These are phyloP conservation scores for Tuber indicum DNA, from an alignment of 495 filamentous ascomycete species.

Conservation along the genomic window DNA sequence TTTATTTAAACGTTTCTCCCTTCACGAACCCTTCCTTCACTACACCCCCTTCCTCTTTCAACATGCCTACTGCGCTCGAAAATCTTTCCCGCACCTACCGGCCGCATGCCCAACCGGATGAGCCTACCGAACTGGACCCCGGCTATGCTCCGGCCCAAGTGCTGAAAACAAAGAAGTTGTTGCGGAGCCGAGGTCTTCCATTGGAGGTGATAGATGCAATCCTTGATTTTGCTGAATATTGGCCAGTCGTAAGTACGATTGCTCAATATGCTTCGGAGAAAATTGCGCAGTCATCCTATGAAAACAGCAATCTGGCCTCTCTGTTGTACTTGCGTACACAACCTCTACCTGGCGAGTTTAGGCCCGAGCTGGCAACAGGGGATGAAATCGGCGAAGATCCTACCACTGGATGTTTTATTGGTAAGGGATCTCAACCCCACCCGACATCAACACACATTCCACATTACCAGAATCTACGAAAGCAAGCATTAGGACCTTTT, in stretches of 20 bases:
- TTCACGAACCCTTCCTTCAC: neutral
- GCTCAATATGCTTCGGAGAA: neutral
- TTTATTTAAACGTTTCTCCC: neutral
- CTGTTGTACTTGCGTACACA: constrained; percentile 15
- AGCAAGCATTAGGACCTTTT: neutral
- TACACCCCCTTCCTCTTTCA: neutral
- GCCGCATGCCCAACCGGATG: neutral
- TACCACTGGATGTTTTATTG: constrained; percentile 1
- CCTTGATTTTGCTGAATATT: constrained; percentile 65
- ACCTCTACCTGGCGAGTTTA: constrained; percentile 15
- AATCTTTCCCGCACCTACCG: neutral
- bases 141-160: constrained; percentile 42
- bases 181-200: constrained; percentile 49
- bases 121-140: neutral
- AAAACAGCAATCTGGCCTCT: neutral
- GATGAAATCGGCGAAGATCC: constrained; percentile 9
- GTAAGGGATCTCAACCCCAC: neutral
- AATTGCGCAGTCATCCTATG: constrained; percentile 36
- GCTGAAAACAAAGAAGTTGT: constrained; percentile 46
- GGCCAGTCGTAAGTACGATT: constrained; percentile 45
- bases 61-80: neutral
- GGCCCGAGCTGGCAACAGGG: neutral
- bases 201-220: constrained; percentile 61
- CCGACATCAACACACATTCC: neutral
- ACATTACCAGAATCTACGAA: neutral